phyloP scores from a whole-genome alignment of 1,284 basidiomycete genomes.

The Pholiota adiposa region DNA sequence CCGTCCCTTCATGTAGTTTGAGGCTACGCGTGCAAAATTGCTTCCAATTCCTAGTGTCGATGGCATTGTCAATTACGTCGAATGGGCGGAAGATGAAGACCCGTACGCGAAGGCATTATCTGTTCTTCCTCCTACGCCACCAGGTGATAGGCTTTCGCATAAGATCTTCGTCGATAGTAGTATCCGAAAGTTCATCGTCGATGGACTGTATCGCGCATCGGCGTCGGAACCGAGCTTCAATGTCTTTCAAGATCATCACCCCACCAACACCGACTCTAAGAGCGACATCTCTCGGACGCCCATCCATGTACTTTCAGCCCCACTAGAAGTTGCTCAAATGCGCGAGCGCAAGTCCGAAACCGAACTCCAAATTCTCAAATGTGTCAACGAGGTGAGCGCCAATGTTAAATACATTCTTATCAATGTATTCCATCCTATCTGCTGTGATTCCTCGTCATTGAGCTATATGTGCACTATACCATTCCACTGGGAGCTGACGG shows the following conservation, averaged over 20 bases:
- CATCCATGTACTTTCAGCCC: slow-evolving; percentile 47
- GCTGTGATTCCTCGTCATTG: background rate
- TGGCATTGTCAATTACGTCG: slow-evolving; percentile 45
- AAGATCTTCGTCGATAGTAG: slow-evolving; percentile 65
- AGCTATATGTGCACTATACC: background rate
- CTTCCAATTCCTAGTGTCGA: slow-evolving; percentile 53
- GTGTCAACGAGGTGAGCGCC: slow-evolving; percentile 73
- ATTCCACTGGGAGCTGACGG: background rate
- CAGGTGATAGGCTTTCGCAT: slow-evolving; percentile 8
- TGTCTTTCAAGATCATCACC: slow-evolving; percentile 17
- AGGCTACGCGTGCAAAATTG: slow-evolving; percentile 68
- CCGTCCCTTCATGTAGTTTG: slow-evolving; percentile 59
- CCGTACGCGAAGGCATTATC: slow-evolving; percentile 64
- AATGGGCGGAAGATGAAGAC: slow-evolving; percentile 77
- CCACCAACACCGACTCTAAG: background rate
- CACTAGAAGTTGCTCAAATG: slow-evolving; percentile 56
- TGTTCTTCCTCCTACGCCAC: slow-evolving; percentile 38
- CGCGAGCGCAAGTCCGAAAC: slow-evolving; percentile 76
- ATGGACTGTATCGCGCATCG: slow-evolving; percentile 53
- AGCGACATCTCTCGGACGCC: background rate
- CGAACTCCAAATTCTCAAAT: slow-evolving; percentile 76
- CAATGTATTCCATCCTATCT: background rate
- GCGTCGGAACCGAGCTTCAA: background rate
- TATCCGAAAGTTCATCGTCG: slow-evolving; percentile 63
- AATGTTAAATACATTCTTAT: background rate